phyloP scores from a whole-genome alignment of 2,329 filamentous ascomycete species.

The Fusarium tupiense region DNA sequence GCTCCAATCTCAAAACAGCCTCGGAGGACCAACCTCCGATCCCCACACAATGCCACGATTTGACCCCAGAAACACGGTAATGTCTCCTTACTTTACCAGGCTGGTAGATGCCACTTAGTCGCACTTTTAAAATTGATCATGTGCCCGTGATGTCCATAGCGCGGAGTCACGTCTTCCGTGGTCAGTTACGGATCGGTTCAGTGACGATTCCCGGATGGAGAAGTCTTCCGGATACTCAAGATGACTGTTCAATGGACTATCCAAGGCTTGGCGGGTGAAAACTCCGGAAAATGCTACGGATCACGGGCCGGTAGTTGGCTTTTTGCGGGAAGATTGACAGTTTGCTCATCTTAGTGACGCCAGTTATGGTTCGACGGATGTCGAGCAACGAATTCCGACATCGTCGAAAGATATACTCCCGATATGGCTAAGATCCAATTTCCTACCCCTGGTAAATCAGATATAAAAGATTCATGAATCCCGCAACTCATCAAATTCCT shows the following conservation, averaged over 20 bases:
- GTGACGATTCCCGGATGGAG: conserved; percentile 5
- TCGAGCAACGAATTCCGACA: neutral
- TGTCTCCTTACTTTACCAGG: neutral
- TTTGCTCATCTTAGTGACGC: neutral
- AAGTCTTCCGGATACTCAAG: neutral
- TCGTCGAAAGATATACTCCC: neutral
- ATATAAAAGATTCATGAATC: conserved; percentile 7
- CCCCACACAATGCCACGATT: conserved; percentile 7
- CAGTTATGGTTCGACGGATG: neutral
- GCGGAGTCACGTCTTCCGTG: conserved; percentile 15
- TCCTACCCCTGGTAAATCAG: too few species aligned
- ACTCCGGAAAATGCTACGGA: neutral
- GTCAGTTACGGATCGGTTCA: conserved; percentile 7
- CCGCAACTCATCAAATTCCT: neutral
- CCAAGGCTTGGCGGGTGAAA: neutral
- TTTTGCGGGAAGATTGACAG: neutral
- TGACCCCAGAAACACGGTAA: neutral
- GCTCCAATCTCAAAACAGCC: conserved; percentile 2
- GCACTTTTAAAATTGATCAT: conserved; percentile 2
- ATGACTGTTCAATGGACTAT: neutral
- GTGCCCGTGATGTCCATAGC: neutral
- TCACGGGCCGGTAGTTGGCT: conserved; percentile 3
- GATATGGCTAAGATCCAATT: neutral
- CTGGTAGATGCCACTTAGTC: neutral
- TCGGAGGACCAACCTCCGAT: conserved; percentile 27